Conservation (phyloP, 108 stramenopile species). For the Cylindrotheca fusiformis region DNA sequence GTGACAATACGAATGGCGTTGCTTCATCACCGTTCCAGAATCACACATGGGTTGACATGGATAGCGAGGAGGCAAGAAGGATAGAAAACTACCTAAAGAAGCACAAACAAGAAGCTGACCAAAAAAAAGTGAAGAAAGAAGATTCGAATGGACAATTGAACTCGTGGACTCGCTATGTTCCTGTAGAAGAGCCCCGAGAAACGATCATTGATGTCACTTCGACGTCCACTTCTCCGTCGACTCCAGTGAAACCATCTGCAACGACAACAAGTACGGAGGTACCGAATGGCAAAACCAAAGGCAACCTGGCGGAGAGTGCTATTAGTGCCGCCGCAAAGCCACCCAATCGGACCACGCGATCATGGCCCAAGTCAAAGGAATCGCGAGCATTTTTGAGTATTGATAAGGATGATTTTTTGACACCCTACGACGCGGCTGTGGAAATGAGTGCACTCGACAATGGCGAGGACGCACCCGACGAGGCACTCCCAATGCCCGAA, state of each 20-base stretch:
- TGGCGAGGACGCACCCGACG: not conserved
- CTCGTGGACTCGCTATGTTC: too few species aligned
- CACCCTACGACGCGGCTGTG: not conserved
- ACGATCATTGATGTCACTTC: not conserved
- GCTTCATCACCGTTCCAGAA: not conserved
- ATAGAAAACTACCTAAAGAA: not conserved
- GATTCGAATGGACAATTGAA: too few species aligned
- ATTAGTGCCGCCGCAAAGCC: too few species aligned
- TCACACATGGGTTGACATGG: not conserved
- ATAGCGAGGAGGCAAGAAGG: not conserved
- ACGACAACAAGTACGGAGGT: too few species aligned
- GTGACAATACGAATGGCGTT: not conserved
- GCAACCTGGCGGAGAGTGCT: too few species aligned
- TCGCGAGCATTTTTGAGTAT: not conserved
- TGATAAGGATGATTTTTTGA: not conserved
- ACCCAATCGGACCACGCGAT: too few species aligned
- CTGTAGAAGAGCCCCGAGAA: too few species aligned
- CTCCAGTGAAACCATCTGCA: not conserved
- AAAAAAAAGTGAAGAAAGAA: too few species aligned
- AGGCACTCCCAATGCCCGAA: not conserved
- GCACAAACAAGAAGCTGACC: not conserved
- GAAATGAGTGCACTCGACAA: not conserved
- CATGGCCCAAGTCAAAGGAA: not conserved
- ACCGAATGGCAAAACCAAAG: too few species aligned
- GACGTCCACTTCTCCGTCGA: not conserved